These are phyloP conservation scores for Pseudocercospora vitis DNA, from an alignment of 2,329 filamentous ascomycete species.

Conservation along the genomic window DNA sequence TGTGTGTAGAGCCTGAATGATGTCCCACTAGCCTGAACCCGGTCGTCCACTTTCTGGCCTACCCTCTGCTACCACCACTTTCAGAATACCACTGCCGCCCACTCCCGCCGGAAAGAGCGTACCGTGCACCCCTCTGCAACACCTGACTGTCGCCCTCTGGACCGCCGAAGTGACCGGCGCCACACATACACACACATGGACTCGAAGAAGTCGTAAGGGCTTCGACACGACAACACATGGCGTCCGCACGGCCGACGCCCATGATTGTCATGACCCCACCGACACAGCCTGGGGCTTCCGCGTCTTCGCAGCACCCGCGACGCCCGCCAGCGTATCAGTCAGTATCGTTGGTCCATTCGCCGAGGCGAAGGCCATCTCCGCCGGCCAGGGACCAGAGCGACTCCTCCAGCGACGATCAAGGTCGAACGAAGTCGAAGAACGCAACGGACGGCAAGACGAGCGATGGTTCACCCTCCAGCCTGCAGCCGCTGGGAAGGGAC, in stretches of 20 bases:
- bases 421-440: constrained; percentile 3
- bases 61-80: constrained; percentile 1
- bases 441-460: constrained; percentile 21
- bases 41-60: not conserved
- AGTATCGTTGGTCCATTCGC: constrained; percentile 48
- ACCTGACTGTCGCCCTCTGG: constrained; percentile 6
- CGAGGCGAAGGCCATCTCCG: constrained; percentile 22
- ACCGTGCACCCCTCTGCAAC: not conserved
- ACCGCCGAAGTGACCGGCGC: no score
- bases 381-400: constrained; percentile 23
- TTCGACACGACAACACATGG: constrained; percentile 13
- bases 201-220: constrained; percentile 13
- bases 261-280: constrained; percentile 28
- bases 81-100: not conserved
- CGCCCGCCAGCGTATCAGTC: constrained; percentile 48
- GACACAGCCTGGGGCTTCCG: constrained; percentile 10
- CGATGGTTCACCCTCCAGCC: constrained; percentile 42
- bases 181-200: constrained; percentile 7
- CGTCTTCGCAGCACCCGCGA: constrained; percentile 30
- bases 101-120: not conserved
- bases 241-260: constrained; percentile 17
- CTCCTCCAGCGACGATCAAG: constrained; percentile 24
- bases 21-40: not conserved
- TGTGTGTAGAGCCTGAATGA: not conserved
- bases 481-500: constrained; percentile 41